phyloP scores from a whole-genome alignment of 495 filamentous ascomycete species.

The Platismatia glauca region DNA sequence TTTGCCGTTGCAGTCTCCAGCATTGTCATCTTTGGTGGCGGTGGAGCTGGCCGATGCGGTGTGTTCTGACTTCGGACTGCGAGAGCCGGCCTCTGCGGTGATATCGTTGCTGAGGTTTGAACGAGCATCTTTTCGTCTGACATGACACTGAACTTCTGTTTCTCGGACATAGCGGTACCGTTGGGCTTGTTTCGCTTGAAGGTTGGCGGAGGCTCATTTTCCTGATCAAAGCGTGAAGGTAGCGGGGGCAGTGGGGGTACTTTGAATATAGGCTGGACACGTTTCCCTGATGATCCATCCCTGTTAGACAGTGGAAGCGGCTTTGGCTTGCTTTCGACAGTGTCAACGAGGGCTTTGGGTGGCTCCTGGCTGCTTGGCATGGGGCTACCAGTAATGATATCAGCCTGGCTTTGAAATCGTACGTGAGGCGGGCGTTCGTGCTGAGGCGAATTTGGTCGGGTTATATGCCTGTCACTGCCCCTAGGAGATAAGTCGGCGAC shows the following conservation, averaged over 20 bases:
- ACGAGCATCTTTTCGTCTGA: conserved; percentile 43
- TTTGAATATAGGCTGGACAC: conserved; percentile 52
- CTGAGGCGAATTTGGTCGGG: conserved; percentile 19
- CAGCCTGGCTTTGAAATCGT: conserved; percentile 28
- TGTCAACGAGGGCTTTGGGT: conserved; percentile 24
- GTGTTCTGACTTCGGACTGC: conserved; percentile 71
- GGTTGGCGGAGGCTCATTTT: conserved; percentile 70
- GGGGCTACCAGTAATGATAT: conserved; percentile 34
- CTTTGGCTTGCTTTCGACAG: conserved; percentile 17
- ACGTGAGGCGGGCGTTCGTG: conserved; percentile 29
- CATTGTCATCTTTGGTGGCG: conserved; percentile 90
- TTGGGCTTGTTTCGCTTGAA: conserved; percentile 62
- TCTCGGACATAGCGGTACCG: conserved; percentile 47
- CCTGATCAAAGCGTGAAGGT: conserved; percentile 59
- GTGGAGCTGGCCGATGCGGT: conserved; percentile 68
- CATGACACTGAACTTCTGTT: conserved; percentile 46
- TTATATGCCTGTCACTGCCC: not conserved
- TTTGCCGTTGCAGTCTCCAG: conserved; percentile 82
- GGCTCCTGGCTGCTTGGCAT: conserved; percentile 25
- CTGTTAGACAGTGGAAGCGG: conserved; percentile 2
- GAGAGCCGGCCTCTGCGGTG: conserved; percentile 61
- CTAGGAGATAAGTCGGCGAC: conserved; percentile 6
- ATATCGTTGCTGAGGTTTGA: conserved; percentile 34
- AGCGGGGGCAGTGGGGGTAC: conserved; percentile 52
- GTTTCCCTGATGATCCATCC: conserved; percentile 30